Percentiles rank a stretch among this genome's conserved stretches.
Conservation (phyloP, 805 yeast genomes). For the Kuraishia floccosa region DNA sequence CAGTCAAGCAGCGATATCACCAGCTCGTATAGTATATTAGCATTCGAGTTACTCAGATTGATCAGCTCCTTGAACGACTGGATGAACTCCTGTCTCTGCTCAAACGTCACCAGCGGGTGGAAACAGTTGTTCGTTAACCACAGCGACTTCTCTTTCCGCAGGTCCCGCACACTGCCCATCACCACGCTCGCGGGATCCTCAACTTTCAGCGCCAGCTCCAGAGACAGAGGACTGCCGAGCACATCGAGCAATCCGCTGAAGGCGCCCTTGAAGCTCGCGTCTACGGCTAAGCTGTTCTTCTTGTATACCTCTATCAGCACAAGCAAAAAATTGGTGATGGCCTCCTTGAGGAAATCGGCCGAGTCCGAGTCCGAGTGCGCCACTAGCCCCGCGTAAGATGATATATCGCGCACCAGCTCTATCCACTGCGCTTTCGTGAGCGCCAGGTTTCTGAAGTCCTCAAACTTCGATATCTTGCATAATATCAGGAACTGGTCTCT, state of each 20-base stretch:
- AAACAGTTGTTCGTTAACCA: constrained; percentile 19
- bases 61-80: constrained; percentile 14
- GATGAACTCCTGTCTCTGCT: constrained; percentile 12
- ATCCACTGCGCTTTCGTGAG: not conserved
- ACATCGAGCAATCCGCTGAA: not conserved
- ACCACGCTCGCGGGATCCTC: not conserved
- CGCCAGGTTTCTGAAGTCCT: not conserved
- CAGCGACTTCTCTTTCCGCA: constrained; percentile 15
- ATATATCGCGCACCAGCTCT: not conserved
- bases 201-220: not conserved
- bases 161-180: constrained; percentile 1
- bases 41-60: constrained; percentile 16
- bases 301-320: too few relatives aligned
- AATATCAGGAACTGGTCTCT: not conserved
- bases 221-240: not conserved
- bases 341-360: too few relatives aligned
- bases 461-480: not conserved
- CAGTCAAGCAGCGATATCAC: constrained; percentile 15
- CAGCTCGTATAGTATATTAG: constrained; percentile 16
- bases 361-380: too few relatives aligned
- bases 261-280: not conserved
- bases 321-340: too few relatives aligned
- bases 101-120: constrained; percentile 6
- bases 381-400: not conserved
- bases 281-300: not conserved